Percentiles rank a stretch among this genome's conserved stretches.
Evolutionary conservation across 202 grass and related monocot genomes (phyloP).

Genomic region (Elaeis oleifera): DNA sequence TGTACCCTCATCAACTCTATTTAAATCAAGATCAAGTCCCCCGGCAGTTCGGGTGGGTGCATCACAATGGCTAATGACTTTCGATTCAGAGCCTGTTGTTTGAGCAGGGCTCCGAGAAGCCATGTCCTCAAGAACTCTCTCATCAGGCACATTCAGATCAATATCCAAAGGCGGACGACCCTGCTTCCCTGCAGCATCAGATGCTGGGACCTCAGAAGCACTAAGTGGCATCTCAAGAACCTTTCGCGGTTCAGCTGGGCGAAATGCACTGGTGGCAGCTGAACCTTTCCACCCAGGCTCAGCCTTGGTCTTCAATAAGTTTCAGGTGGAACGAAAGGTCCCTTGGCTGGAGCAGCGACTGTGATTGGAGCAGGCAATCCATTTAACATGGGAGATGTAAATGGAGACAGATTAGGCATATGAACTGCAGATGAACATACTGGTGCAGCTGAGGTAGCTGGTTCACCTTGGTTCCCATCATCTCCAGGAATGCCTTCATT

Average conservation of each 20-base stretch:
- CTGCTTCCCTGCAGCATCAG: constrained; percentile 50
- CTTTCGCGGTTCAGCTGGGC: constrained; percentile 76
- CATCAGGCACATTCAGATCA: constrained; percentile 87
- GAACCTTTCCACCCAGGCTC: constrained; percentile 95
- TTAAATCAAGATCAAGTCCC: constrained; percentile 68
- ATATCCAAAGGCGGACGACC: constrained; percentile 57
- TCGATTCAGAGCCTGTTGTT: constrained; percentile 55
- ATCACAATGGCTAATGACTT: constrained; percentile 32
- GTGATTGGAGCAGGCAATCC: constrained; percentile 50
- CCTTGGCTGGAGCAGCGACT: constrained; percentile 74
- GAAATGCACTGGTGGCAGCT: constrained; percentile 92
- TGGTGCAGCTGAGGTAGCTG: constrained; percentile 25
- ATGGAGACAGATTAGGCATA: constrained; percentile 37
- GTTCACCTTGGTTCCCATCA: constrained; percentile 52
- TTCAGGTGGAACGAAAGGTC: constrained; percentile 83
- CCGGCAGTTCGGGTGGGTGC: constrained; percentile 33
- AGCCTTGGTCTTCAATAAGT: constrained; percentile 51
- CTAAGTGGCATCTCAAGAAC: constrained; percentile 41
- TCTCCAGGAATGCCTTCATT: constrained; percentile 72
- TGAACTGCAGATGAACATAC: constrained; percentile 31
- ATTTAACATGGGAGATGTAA: constrained; percentile 28
- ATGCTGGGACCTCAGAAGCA: constrained; percentile 22
- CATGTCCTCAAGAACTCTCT: constrained; percentile 59
- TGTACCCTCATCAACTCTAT: constrained; percentile 46
- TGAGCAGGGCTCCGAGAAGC: constrained; percentile 52